Percentiles rank a stretch among this genome's conserved stretches.
phyloP scores from a whole-genome alignment of 192 early-diverging fungal genomes.

The Linnemannia elongata region DNA sequence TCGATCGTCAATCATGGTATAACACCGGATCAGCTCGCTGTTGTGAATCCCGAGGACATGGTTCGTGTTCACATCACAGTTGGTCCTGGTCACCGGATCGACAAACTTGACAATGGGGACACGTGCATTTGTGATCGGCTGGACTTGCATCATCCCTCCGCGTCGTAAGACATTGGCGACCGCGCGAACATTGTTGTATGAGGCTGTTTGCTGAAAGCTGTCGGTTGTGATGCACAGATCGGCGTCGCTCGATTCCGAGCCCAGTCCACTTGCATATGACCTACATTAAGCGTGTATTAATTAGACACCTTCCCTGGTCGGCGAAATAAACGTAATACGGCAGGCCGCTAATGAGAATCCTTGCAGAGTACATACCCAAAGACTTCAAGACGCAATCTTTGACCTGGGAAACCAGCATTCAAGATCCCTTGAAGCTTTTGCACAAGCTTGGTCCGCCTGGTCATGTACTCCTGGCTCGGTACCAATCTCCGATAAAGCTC shows the following conservation, averaged over 20 bases:
- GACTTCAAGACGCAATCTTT: slow-evolving; percentile 17
- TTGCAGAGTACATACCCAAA: slow-evolving; percentile 30
- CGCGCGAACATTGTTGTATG: slow-evolving; percentile 29
- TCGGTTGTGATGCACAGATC: slow-evolving; percentile 43
- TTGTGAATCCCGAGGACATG: slow-evolving; percentile 57
- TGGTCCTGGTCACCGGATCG: slow-evolving; percentile 39
- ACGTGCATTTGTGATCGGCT: slow-evolving; percentile 33
- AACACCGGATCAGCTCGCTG: slow-evolving; percentile 52
- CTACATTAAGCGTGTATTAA: not conserved
- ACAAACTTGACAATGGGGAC: slow-evolving; percentile 60
- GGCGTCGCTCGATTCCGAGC: slow-evolving; percentile 46
- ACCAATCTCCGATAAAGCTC: slow-evolving; percentile 21
- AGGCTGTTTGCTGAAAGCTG: slow-evolving; percentile 4
- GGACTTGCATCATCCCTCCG: slow-evolving; percentile 50
- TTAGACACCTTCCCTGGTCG: not conserved
- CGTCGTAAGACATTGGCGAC: slow-evolving; percentile 29
- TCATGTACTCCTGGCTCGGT: slow-evolving; percentile 13
- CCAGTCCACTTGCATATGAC: slow-evolving; percentile 44
- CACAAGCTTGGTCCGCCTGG: slow-evolving; percentile 16
- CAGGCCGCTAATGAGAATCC: not conserved
- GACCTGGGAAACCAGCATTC: slow-evolving; percentile 14
- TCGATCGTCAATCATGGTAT: slow-evolving; percentile 53
- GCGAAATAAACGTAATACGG: too few species aligned
- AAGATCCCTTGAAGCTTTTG: slow-evolving; percentile 23
- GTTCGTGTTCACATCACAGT: slow-evolving; percentile 57